A percentile compares a stretch with the other conserved stretches of the same genome.
Conservation (phyloP, 345 rosid genomes). For the Bruguiera parviflora region DNA sequence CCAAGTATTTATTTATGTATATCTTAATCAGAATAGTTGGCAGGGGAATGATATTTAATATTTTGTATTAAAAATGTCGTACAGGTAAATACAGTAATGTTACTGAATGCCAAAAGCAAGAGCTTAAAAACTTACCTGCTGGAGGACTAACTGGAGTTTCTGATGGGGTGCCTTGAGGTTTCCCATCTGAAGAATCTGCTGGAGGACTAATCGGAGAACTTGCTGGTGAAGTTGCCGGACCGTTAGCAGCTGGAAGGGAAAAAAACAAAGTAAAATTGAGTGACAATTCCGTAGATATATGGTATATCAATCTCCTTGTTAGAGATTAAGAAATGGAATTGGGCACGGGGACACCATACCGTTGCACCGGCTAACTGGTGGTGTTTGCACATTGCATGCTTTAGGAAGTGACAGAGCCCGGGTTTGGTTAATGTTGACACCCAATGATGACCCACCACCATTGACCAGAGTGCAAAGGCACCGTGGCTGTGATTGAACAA, state of each 20-base stretch:
- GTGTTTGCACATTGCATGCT: constrained; percentile 38
- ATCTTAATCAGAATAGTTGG: too few species aligned
- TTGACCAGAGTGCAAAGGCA: constrained; percentile 47
- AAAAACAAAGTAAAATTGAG: too few species aligned
- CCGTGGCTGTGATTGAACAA: constrained; percentile 43
- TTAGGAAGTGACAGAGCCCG: constrained; percentile 35
- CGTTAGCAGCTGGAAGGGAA: too few species aligned
- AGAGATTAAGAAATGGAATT: too few species aligned
- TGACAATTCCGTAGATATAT: too few species aligned
- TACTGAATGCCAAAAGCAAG: too few species aligned
- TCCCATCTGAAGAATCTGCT: constrained; percentile 18
- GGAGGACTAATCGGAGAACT: constrained; percentile 28
- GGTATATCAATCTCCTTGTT: neutral
- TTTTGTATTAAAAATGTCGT: constrained; percentile 1
- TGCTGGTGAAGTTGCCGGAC: constrained; percentile 5
- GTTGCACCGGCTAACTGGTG: constrained; percentile 33
- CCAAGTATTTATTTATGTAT: too few species aligned
- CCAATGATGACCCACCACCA: constrained; percentile 27
- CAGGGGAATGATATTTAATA: too few species aligned
- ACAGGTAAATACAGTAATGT: too few species aligned
- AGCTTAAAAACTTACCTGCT: too few species aligned
- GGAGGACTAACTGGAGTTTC: constrained; percentile 1
- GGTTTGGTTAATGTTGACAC: constrained; percentile 35
- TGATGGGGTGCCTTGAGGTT: constrained; percentile 20
- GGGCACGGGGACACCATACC: constrained; percentile 13